Evolutionary conservation across 139 green algal species (phyloP).

Genomic region (Chlamydomonas sp.): DNA sequence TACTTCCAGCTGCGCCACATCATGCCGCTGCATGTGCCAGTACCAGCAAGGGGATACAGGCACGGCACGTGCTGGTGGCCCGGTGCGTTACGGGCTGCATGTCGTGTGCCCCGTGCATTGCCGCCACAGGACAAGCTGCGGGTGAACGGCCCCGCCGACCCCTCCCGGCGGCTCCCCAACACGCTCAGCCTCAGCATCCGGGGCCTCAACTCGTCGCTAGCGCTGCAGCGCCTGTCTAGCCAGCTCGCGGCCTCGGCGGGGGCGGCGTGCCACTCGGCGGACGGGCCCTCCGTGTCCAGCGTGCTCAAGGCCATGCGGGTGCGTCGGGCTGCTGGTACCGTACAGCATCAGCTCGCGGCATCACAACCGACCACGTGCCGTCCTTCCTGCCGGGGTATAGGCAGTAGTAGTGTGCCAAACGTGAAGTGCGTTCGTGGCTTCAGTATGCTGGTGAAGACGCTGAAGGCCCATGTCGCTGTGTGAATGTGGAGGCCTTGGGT

Average conservation of each 20-base stretch:
- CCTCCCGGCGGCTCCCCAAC: constrained; percentile 73
- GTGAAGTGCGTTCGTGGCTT: background rate
- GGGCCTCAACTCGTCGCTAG: constrained; percentile 51
- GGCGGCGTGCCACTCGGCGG: constrained; percentile 75
- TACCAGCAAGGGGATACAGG: background rate
- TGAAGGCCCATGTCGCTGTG: background rate
- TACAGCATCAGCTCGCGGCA: background rate
- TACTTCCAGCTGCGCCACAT: background rate
- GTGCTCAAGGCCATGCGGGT: constrained; percentile 51
- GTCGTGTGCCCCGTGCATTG: background rate
- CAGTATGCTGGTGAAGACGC: background rate
- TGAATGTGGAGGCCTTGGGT: background rate
- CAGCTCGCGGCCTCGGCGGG: constrained; percentile 76
- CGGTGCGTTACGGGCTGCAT: background rate
- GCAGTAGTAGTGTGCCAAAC: constrained; percentile 13
- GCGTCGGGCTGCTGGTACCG: background rate
- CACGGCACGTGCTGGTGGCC: background rate
- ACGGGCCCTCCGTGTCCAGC: constrained; percentile 39
- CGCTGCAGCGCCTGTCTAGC: constrained; percentile 53
- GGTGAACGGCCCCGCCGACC: constrained; percentile 71
- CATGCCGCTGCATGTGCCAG: background rate
- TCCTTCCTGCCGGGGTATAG: too few species aligned
- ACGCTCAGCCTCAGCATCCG: constrained; percentile 81
- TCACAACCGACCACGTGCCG: background rate
- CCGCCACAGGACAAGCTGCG: constrained; percentile 31